Conservation (phyloP, 2,329 filamentous ascomycete genomes). For the Penicillium sumatraense region DNA sequence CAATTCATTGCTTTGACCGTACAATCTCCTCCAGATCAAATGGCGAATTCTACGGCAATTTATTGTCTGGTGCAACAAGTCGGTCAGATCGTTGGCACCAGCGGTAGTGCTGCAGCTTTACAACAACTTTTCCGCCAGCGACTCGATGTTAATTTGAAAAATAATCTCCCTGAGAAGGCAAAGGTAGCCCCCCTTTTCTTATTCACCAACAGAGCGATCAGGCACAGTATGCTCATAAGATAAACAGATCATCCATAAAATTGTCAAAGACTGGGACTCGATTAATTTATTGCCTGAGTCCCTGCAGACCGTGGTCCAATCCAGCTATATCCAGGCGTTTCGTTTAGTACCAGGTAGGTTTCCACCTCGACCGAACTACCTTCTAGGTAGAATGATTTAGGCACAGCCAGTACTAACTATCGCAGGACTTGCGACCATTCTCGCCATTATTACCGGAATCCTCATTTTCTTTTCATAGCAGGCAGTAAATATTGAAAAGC, state of each 20-base stretch:
- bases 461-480: not conserved
- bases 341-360: not conserved
- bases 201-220: not conserved
- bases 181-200: not conserved
- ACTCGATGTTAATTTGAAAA: not conserved
- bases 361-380: not conserved
- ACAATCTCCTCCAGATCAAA: not conserved
- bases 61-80: conserved; percentile 4
- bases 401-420: no score
- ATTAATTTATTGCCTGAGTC: not conserved
- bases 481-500: not conserved
- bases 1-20: conserved; percentile 5
- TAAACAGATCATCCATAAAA: not conserved
- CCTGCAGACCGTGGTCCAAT: not conserved
- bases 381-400: not conserved
- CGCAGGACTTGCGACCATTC: not conserved
- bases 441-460: not conserved
- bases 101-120: not conserved
- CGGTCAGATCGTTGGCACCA: not conserved
- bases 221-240: not conserved
- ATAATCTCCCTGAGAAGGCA: not conserved
- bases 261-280: not conserved
- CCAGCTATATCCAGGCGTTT: not conserved
- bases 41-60: conserved; percentile 3
- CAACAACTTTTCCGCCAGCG: not conserved